Percentiles rank a stretch among this genome's conserved stretches.
phyloP scores from a whole-genome alignment of 345 rosid genomes.

The Lepidium africanum region DNA sequence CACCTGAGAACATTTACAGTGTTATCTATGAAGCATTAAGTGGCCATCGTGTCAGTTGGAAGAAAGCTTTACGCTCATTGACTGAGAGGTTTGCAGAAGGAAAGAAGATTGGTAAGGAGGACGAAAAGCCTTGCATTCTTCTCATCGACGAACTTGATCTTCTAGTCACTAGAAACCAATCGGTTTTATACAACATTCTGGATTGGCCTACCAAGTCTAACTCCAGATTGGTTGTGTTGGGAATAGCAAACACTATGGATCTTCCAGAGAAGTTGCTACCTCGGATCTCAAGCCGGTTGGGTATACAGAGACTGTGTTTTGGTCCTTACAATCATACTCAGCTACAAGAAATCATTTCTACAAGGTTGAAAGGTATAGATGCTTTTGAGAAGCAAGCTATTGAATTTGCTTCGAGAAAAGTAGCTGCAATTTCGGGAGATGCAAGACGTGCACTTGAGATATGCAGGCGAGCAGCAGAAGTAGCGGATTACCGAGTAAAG shows the following conservation, averaged over 20 bases:
- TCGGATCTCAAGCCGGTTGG: conserved; percentile 94
- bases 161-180: conserved; percentile 89
- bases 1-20: conserved; percentile 83
- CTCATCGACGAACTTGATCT: conserved; percentile 98
- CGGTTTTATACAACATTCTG: conserved; percentile 84
- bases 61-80: conserved; percentile 74
- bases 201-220: conserved; percentile 93
- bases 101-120: conserved; percentile 46
- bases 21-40: conserved; percentile 88
- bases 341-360: conserved; percentile 88
- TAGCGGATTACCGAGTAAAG: conserved; percentile 66
- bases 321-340: conserved; percentile 89
- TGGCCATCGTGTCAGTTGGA: conserved; percentile 89
- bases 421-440: conserved; percentile 96
- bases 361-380: conserved; percentile 70
- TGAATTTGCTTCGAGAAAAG: conserved; percentile 96
- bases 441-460: conserved; percentile 97
- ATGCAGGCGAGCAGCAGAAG: conserved; percentile 95
- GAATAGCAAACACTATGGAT: conserved; percentile 98
- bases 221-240: conserved; percentile 82
- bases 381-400: conserved; percentile 90
- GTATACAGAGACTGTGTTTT: conserved; percentile 92
- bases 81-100: conserved; percentile 79
- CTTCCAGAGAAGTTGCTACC: conserved; percentile 98
- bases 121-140: conserved; percentile 74